Evolutionary conservation across 1,284 basidiomycete genomes (phyloP), one percentile per base, ranked within the genome.

Genomic region (Schizopora paradoxa): DNA sequence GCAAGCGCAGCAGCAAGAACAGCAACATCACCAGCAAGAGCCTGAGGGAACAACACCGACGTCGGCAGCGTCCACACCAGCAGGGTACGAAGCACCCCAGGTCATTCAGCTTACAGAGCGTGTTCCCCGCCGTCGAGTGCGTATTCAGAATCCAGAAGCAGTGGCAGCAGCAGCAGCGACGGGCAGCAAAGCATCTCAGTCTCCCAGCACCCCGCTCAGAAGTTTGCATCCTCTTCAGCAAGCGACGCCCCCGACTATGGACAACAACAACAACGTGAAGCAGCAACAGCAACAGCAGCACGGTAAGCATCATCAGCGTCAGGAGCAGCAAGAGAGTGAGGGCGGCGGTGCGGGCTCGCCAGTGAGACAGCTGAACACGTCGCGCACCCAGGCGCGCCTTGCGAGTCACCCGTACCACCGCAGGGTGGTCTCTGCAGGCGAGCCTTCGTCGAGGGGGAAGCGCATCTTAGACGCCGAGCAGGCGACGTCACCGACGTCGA

Each of bases 1-100:
- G 42, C 60, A 61, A 45, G 54, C 54, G 41, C 51, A 55, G 40
- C 54, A 61, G 19, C 59, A 61, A 36, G 48, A 55, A 36, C 60
- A 56, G 51, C 61, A 54, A 37, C 56, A 54, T 41, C 56, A 56
- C 36, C 57, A 45, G 46, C 52, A 50, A 44, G 19, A 22, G 16
- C 26, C 36, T 22, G 19, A 38, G 16, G 13, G 21, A 11, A 11
- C 36, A 14, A 38, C 16, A 3, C 41, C 18, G 28, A 33, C 25
- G 13, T 22, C 22, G 32, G 13, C 25, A 14, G 21, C 18, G 23
- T 19, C 16, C 10, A 11, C 43, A 26, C 6, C 43, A 3, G 21
- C 32, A 18, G 28, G 33, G 21, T 50, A 50, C 22, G 39, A 50
- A 34, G 37, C 40, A 5, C 48, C 48, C n/a, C 48, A 36, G 32